A percentile compares a stretch with the other conserved stretches of the same genome.
Conservation (phyloP, 2,329 filamentous ascomycete genomes). For the Phoma sp. region DNA sequence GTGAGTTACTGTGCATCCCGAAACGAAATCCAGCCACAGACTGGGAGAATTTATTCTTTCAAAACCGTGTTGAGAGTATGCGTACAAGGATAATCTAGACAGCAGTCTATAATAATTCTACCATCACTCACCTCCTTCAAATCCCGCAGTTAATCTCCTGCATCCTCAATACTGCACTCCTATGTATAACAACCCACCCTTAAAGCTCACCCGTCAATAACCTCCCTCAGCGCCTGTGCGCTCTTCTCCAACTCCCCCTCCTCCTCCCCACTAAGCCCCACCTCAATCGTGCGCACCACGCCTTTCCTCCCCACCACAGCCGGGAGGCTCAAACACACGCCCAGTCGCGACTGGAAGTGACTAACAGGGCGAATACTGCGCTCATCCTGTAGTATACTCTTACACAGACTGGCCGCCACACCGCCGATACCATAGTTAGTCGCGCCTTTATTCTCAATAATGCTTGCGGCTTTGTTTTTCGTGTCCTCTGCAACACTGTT, state of each 20-base stretch:
- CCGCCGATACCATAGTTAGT: constrained; percentile 33
- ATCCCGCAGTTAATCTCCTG: too few relatives aligned
- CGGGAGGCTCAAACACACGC: constrained; percentile 26
- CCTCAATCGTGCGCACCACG: constrained; percentile 14
- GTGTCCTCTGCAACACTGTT: constrained; percentile 19
- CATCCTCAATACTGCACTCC: too few relatives aligned
- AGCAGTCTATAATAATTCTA: too few relatives aligned
- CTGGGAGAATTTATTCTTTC: too few relatives aligned
- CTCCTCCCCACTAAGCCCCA: constrained; percentile 20
- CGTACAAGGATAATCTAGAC: too few relatives aligned
- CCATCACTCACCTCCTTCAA: too few relatives aligned
- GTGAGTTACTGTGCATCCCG: too few relatives aligned
- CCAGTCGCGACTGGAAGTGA: constrained; percentile 21
- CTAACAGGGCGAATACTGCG: constrained; percentile 23
- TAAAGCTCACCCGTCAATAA: constrained; percentile 13
- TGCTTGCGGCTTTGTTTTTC: constrained; percentile 23
- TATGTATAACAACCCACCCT: background rate
- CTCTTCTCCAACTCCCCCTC: constrained; percentile 18
- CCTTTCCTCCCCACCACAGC: constrained; percentile 27
- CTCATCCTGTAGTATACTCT: constrained; percentile 23
- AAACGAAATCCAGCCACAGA: too few relatives aligned
- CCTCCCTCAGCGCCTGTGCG: constrained; percentile 22
- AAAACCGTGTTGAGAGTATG: too few relatives aligned
- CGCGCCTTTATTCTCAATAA: constrained; percentile 30
- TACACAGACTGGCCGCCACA: constrained; percentile 27